These are phyloP conservation scores for Russula virescens DNA, from an alignment of 768 basidiomycete genomes.

Conservation along the genomic window DNA sequence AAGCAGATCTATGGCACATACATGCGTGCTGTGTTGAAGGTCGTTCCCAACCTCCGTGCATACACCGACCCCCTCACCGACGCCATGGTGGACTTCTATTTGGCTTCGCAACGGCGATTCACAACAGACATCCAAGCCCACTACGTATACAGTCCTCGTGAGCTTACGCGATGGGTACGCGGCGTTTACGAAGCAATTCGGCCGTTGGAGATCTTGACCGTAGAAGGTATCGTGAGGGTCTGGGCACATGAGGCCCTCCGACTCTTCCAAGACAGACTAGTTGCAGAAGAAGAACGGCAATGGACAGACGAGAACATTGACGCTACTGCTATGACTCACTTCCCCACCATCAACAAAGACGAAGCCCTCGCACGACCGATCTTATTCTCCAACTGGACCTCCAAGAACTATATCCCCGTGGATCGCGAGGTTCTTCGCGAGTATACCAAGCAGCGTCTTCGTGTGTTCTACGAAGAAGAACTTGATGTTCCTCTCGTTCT, in stretches of 20 bases:
- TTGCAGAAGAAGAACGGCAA: conserved; percentile 81
- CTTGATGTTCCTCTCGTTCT: conserved; percentile 95
- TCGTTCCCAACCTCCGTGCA: conserved; percentile 86
- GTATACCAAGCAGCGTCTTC: conserved; percentile 92
- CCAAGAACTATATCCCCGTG: conserved; percentile 93
- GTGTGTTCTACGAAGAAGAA: conserved; percentile 99
- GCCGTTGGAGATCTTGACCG: conserved; percentile 86
- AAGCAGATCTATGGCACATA: conserved; percentile 99
- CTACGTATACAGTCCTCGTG: conserved; percentile 98
- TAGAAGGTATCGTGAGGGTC: conserved; percentile 92
- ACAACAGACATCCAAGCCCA: conserved; percentile 97
- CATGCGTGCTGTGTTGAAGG: conserved; percentile 92
- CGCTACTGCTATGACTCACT: conserved; percentile 73
- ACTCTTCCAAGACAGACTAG: conserved; percentile 95
- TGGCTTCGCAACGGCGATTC: conserved; percentile 89
- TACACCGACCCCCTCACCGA: conserved; percentile 93
- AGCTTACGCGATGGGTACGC: conserved; percentile 94
- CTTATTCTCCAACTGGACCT: conserved; percentile 98
- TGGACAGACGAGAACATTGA: conserved; percentile 98
- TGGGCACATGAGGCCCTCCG: conserved; percentile 98
- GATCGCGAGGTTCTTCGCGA: conserved; percentile 90
- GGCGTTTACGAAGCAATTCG: conserved; percentile 97
- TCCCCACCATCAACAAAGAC: conserved; percentile 85
- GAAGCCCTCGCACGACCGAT: conserved; percentile 88
- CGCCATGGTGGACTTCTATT: conserved; percentile 95